A percentile compares a stretch with the other conserved stretches of the same genome.
phyloP scores from a whole-genome alignment of 2,329 filamentous ascomycete species.

The Pseudophaeomoniella oleicola region DNA sequence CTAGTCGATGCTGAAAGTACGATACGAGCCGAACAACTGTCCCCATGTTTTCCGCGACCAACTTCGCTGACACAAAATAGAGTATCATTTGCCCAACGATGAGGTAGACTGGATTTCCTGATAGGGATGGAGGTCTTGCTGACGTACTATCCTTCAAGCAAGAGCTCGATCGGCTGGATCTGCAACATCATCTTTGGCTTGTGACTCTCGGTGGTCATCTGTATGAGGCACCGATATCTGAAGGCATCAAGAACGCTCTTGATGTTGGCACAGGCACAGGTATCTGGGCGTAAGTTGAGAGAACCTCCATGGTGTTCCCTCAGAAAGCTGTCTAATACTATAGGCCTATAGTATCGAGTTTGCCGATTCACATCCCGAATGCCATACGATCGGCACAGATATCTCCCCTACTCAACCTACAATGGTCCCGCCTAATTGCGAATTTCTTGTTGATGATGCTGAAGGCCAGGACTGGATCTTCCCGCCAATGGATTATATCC shows the following conservation, averaged over 20 bases:
- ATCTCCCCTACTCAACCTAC: slow-evolving; percentile 21
- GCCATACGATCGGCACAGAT: slow-evolving; percentile 21
- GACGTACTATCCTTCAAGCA: too few relatives aligned
- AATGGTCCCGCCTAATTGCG: slow-evolving; percentile 13
- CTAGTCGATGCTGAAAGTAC: too few relatives aligned
- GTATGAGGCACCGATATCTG: background rate
- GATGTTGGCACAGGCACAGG: slow-evolving; percentile 8
- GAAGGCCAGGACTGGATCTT: slow-evolving; percentile 15
- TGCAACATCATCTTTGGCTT: slow-evolving; percentile 2
- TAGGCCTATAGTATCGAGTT: too few relatives aligned
- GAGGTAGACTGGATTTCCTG: too few relatives aligned
- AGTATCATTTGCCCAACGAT: too few relatives aligned
- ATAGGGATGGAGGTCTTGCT: too few relatives aligned
- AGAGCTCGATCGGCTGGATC: background rate
- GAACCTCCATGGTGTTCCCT: too few relatives aligned
- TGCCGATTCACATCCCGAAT: slow-evolving; percentile 12
- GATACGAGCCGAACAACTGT: too few relatives aligned
- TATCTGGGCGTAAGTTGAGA: too few relatives aligned
- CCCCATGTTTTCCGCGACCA: too few relatives aligned
- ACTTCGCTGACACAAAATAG: too few relatives aligned
- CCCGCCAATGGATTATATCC: slow-evolving; percentile 14
- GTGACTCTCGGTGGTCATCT: background rate
- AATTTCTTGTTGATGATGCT: slow-evolving; percentile 17
- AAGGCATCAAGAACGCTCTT: slow-evolving; percentile 6
- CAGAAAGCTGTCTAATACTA: too few relatives aligned